Conservation (phyloP, 2,329 filamentous ascomycete species). For the Diaporthe aspalathi region DNA sequence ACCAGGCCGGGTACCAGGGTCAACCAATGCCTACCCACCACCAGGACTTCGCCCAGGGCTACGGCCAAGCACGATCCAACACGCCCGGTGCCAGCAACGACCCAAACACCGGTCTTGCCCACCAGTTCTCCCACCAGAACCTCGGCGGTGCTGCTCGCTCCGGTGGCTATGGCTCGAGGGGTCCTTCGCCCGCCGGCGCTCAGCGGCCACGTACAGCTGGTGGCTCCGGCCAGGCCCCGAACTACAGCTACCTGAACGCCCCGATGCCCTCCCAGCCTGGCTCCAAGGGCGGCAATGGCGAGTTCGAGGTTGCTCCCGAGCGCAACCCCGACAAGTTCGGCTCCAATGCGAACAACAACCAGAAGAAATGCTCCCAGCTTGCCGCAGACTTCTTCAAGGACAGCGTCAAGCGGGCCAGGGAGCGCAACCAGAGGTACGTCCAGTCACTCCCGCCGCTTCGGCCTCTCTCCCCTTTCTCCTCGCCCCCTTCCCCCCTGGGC, state of each 20-base stretch:
- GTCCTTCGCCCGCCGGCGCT: conserved; percentile 67
- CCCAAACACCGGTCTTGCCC: conserved; percentile 88
- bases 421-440: conserved; percentile 89
- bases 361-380: conserved; percentile 76
- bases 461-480: background rate
- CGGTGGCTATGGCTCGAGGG: conserved; percentile 76
- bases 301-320: conserved; percentile 83
- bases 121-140: conserved; percentile 98
- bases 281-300: conserved; percentile 67
- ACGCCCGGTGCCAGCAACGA: conserved; percentile 76
- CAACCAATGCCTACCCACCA: conserved; percentile 56
- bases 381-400: conserved; percentile 98
- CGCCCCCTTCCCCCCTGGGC: background rate
- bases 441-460: background rate
- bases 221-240: conserved; percentile 69
- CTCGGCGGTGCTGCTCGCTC: conserved; percentile 78
- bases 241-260: conserved; percentile 75
- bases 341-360: conserved; percentile 73
- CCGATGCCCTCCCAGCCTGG: conserved; percentile 70
- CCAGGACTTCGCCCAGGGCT: conserved; percentile 53
- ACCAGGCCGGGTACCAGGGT: conserved; percentile 50
- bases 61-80: conserved; percentile 62
- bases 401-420: conserved; percentile 93
- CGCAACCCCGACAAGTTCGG: conserved; percentile 86
- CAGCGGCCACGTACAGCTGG: conserved; percentile 89